A percentile compares a stretch with the other conserved stretches of the same genome.
Conservation (phyloP, 768 basidiomycete genomes). For the Mycena belliarum region DNA sequence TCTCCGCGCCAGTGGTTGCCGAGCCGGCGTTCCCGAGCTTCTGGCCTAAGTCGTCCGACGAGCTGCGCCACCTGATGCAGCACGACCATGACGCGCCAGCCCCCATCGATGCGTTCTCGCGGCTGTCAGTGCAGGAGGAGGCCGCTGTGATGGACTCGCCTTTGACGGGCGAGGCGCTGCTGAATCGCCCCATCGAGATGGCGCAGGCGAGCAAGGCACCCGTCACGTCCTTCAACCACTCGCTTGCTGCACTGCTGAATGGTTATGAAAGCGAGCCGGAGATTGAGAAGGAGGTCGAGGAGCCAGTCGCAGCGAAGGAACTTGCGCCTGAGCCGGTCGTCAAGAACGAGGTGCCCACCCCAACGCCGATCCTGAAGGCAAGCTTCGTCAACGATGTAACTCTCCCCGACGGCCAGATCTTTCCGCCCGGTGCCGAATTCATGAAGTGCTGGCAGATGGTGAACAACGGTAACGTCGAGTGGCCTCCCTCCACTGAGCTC, state of each 20-base stretch:
- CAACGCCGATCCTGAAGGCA: conserved; percentile 42
- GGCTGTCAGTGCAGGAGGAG: conserved; percentile 17
- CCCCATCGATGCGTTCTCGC: conserved; percentile 7
- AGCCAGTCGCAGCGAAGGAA: not conserved
- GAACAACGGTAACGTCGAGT: conserved; percentile 63
- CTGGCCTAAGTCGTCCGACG: conserved; percentile 39
- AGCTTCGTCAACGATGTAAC: conserved; percentile 67
- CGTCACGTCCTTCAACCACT: conserved; percentile 23
- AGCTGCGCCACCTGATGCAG: conserved; percentile 35
- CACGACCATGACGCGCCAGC: conserved; percentile 13
- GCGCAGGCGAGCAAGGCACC: conserved; percentile 11
- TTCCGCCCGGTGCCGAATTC: conserved; percentile 85
- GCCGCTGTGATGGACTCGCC: conserved; percentile 27
- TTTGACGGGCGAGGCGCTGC: conserved; percentile 32
- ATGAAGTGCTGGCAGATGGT: conserved; percentile 79
- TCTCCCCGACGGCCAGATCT: conserved; percentile 70
- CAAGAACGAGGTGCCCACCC: too few relatives aligned
- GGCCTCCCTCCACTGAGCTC: conserved; percentile 70
- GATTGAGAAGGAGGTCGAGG: not conserved
- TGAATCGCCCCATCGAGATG: conserved; percentile 26
- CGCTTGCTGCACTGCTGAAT: conserved; percentile 34
- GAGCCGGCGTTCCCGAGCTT: conserved; percentile 27
- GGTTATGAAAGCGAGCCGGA: conserved; percentile 26
- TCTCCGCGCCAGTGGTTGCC: not conserved
- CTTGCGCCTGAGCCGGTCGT: not conserved